Evolutionary conservation across 2,329 filamentous ascomycete species (phyloP).

Genomic region (Cladobotryum protrusum): DNA sequence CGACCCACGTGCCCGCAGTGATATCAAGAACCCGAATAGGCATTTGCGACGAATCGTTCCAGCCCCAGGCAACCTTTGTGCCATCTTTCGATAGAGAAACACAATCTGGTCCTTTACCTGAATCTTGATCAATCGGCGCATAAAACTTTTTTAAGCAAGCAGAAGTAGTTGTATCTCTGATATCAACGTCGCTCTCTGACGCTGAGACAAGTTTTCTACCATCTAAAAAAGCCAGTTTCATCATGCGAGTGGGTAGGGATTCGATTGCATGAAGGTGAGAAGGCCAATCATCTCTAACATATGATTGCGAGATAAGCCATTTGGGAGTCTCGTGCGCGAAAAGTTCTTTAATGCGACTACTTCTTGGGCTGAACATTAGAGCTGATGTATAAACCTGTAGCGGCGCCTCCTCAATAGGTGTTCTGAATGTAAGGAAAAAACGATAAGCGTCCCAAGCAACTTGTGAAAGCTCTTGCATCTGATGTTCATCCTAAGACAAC

Average conservation of each 20-base stretch:
- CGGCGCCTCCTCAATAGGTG: slow-evolving; percentile 20
- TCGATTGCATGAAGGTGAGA: slow-evolving; percentile 1
- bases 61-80: not conserved
- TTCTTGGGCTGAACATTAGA: slow-evolving; percentile 25
- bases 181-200: not conserved
- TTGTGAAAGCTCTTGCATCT: slow-evolving; percentile 1
- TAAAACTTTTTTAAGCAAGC: not conserved
- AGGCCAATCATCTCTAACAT: not conserved
- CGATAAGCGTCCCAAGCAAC: slow-evolving; percentile 23
- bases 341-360: slow-evolving; percentile 14
- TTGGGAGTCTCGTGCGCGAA: slow-evolving; percentile 11
- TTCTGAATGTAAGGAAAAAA: slow-evolving; percentile 20
- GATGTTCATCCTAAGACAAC: not conserved
- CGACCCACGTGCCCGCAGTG: not conserved
- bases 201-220: not conserved
- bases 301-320: slow-evolving; percentile 1
- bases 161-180: not conserved
- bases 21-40: not conserved
- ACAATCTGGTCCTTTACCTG: not conserved
- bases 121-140: not conserved
- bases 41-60: not conserved
- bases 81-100: not conserved
- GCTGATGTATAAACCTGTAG: slow-evolving; percentile 27
- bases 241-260: not conserved
- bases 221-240: not conserved